Conservation (phyloP, 345 rosid genomes). For the Syzygium oleosum region DNA sequence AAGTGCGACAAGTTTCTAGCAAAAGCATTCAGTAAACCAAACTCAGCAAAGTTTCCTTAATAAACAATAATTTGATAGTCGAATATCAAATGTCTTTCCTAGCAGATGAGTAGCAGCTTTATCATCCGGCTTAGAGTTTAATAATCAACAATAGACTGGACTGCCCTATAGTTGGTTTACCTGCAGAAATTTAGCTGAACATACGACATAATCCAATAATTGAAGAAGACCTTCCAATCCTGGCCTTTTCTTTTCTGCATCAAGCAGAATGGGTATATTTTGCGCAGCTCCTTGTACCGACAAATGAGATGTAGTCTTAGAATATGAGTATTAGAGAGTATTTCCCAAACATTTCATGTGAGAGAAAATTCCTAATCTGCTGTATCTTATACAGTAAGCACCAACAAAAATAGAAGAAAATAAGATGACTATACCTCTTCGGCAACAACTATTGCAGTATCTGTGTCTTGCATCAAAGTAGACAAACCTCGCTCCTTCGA, state of each 20-base stretch:
- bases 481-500: constrained; percentile 50
- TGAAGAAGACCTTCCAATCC: constrained; percentile 63
- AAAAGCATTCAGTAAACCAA: not conserved
- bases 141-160: not conserved
- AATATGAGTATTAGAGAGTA: not conserved
- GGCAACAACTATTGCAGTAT: constrained; percentile 55
- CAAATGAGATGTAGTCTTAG: not conserved
- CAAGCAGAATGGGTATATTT: constrained; percentile 75
- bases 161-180: constrained; percentile 18
- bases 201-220: constrained; percentile 56
- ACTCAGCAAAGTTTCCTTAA: not conserved
- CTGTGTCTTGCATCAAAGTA: constrained; percentile 69
- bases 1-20: not conserved
- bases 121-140: not conserved
- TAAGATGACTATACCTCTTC: constrained; percentile 45
- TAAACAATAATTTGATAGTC: not conserved
- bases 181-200: constrained; percentile 79
- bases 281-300: constrained; percentile 47
- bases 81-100: not conserved
- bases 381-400: not conserved
- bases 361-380: not conserved
- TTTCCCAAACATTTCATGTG: not conserved
- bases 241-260: constrained; percentile 74
- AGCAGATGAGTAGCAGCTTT: not conserved
- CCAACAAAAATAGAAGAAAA: not conserved